Base-by-base conservation (phyloP, 805 yeast species). In the Sungouiozyma intestinalis region DNA sequence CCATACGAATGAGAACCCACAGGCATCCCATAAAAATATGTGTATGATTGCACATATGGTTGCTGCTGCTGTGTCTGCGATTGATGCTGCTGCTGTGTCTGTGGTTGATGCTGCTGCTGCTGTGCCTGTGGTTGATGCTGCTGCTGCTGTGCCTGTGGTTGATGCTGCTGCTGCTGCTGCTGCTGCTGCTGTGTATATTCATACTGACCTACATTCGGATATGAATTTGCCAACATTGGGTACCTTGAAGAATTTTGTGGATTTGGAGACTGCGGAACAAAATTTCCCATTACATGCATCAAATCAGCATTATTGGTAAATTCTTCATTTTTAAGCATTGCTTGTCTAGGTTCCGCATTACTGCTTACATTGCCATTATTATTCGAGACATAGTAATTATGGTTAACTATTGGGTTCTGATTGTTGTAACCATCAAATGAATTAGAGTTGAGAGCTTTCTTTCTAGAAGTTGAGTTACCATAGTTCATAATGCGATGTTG, bases 371-470 rank as follows among this genome's bases (percentile, higher is more conserved):
- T 40, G 20, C 42, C 41, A 16, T 40, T 40, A 8, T 42, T 50
- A 17, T 33, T 16, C 8, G 16, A n/a, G 9, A 29, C 18, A 17
- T 16, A 15, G 7, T n/a, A 16, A 16, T 35, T 35, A 16, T 16
- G 21, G 8, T 13, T 35, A 17, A 24, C 21, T 7, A 24, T 31
- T 9, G 33, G n/a, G 7, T 17, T 35, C 15, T 38, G 3, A 16
- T n/a, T 24, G 13, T 32, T 36, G 41, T 13, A 39, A 37, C 27
- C 27, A 43, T 42, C 43, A 18, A 31, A 31, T 36, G 34, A 36
- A 35, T 36, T 43, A 44, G 17, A 38, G 42, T 70, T 74, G 45
- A 63, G 65, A 1, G 73, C 77, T 46, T 72, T 77, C 44, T 72
- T 78, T 36, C 66, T 57, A 11, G 64, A 54, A 41, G 52, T 16